Evolutionary conservation across 768 basidiomycete genomes (phyloP).

Genomic region (Suillus clintonianus): DNA sequence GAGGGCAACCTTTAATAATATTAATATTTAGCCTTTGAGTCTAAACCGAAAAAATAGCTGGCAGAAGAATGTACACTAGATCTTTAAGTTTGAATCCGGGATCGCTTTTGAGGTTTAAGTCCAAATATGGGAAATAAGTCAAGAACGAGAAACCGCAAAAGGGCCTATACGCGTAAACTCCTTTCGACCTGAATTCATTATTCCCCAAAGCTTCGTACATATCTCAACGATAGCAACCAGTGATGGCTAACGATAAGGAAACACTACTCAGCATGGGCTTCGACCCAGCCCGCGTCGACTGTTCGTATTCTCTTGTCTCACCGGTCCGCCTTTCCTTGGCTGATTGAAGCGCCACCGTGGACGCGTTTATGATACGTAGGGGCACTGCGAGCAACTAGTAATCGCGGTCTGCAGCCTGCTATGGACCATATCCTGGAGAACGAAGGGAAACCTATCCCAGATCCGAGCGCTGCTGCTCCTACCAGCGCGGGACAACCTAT

Average conservation of each 20-base stretch:
- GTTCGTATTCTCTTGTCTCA: slow-evolving; percentile 46
- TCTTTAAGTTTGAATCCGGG: too few species aligned
- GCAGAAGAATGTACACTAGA: too few species aligned
- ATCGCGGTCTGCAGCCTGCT: slow-evolving; percentile 84
- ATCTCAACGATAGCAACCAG: not conserved
- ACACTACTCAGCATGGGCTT: slow-evolving; percentile 87
- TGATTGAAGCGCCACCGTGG: not conserved
- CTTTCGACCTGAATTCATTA: not conserved
- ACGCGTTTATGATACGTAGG: slow-evolving; percentile 46
- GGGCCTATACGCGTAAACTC: not conserved
- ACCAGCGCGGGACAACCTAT: slow-evolving; percentile 30
- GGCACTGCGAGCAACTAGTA: slow-evolving; percentile 84
- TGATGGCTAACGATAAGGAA: slow-evolving; percentile 63
- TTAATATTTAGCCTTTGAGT: not conserved
- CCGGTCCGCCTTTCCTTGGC: not conserved
- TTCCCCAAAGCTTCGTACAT: not conserved
- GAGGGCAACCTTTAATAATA: too few species aligned
- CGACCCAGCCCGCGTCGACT: slow-evolving; percentile 79
- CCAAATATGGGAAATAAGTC: not conserved
- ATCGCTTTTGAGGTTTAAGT: not conserved
- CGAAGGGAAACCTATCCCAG: slow-evolving; percentile 74
- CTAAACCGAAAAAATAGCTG: not conserved
- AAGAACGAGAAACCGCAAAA: not conserved
- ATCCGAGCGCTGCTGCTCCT: slow-evolving; percentile 42
- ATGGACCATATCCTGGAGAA: slow-evolving; percentile 90